A percentile compares a stretch with the other conserved stretches of the same genome.
These are phyloP conservation scores for Aspergillus pseudoviridinutans DNA, from an alignment of 2,329 filamentous ascomycete genomes.

Conservation along the genomic window DNA sequence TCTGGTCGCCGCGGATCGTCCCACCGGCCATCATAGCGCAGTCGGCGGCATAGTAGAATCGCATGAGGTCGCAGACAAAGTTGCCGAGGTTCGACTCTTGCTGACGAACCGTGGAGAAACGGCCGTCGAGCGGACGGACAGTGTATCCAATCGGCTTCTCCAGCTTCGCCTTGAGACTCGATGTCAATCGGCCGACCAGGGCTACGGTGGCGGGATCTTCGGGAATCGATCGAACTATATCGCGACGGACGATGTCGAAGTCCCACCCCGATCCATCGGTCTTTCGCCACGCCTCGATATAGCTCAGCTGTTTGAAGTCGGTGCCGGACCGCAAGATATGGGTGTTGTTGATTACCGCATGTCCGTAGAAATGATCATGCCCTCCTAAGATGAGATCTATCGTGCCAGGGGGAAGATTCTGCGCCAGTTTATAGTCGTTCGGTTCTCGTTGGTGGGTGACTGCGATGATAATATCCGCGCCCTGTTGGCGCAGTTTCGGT, in stretches of 20 bases:
- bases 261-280: slow-evolving; percentile 60
- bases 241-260: slow-evolving; percentile 70
- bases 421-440: slow-evolving; percentile 81
- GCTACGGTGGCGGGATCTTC: slow-evolving; percentile 59
- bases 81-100: slow-evolving; percentile 83
- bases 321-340: slow-evolving; percentile 84
- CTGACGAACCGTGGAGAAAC: slow-evolving; percentile 76
- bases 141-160: slow-evolving; percentile 83
- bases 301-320: slow-evolving; percentile 90
- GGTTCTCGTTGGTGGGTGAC: slow-evolving; percentile 83
- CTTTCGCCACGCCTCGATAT: slow-evolving; percentile 70
- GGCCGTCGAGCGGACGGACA: slow-evolving; percentile 73
- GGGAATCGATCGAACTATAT: slow-evolving; percentile 65
- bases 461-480: slow-evolving; percentile 77
- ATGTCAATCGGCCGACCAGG: slow-evolving; percentile 66
- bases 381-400: slow-evolving; percentile 85
- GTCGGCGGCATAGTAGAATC: slow-evolving; percentile 74
- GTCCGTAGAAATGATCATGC: slow-evolving; percentile 84
- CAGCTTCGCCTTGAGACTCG: slow-evolving; percentile 69
- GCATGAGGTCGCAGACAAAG: slow-evolving; percentile 89
- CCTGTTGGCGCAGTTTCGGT: slow-evolving; percentile 67
- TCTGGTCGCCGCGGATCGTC: slow-evolving; percentile 81
- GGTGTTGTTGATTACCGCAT: slow-evolving; percentile 70
- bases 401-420: slow-evolving; percentile 63
- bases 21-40: slow-evolving; percentile 81